These are phyloP conservation scores for Diplogelasinospora grovesii DNA, from an alignment of 495 filamentous ascomycete genomes.

Conservation along the genomic window DNA sequence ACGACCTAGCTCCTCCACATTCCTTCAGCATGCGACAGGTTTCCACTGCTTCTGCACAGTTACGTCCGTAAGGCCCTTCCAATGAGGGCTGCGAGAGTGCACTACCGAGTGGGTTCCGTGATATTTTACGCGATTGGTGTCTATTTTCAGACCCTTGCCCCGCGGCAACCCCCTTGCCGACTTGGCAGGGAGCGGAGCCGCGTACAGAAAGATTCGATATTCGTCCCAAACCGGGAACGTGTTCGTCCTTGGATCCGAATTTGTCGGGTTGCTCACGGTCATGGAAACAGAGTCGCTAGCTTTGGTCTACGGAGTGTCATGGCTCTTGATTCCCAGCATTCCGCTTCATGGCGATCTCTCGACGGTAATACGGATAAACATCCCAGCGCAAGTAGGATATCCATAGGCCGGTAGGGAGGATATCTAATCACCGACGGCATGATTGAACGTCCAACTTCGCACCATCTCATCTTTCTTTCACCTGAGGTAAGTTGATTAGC, in stretches of 20 bases:
- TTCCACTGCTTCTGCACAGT: neutral
- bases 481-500: no score
- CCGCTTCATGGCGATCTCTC: no score
- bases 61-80: neutral
- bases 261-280: no score
- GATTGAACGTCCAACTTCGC: no score
- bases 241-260: neutral
- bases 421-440: no score
- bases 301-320: no score
- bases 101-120: conserved; percentile 3
- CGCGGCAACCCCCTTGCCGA: neutral
- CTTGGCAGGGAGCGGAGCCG: neutral
- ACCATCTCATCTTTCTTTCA: no score
- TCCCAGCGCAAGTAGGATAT: no score
- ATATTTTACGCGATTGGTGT: conserved; percentile 1
- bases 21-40: neutral
- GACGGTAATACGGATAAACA: no score
- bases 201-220: conserved; percentile 1
- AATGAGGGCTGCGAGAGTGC: neutral
- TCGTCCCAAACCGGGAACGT: conserved; percentile 5
- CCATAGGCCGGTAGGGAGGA: no score
- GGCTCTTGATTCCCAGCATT: no score
- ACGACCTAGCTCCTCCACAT: neutral
- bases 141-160: conserved; percentile 6
- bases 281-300: no score